Base-by-base conservation (phyloP, 768 basidiomycete species). In the Coprinopsis cinerea region DNA sequence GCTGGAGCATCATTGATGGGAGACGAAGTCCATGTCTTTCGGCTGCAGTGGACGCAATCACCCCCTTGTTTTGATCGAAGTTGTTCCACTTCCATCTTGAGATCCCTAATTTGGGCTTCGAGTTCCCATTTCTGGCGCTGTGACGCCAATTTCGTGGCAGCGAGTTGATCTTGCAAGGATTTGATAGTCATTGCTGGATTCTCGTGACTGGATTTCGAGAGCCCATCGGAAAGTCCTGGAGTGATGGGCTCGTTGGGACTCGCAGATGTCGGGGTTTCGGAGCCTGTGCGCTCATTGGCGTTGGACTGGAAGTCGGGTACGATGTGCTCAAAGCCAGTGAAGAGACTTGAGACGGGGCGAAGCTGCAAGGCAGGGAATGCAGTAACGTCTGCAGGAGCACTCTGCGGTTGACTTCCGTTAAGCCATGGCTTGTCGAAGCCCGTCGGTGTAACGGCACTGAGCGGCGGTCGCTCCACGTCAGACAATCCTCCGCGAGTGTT, bases 111-210 rank as follows among this genome's bases (percentile, higher is more conserved):
- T 60, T 86, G 84, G 11, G 78, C 76, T 59, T 86, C 86, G 44
- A 91, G 67, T 59, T 89, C 88, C 82, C 77, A 81, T 44, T 88
- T 75, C 51, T 85, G 82, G 50, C 72, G 76, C 58, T 87, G 83
- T 83, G 84, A 88, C 18, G 76, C 77, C 55, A 75, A 74, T 47
- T 82, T 80, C 22, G 81, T 66, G 7, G 70, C 68, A 30, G 66
- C 58, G 30, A 88, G 68, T 61, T 87, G 80, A 26, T 85, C 79
- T 58, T 82, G 85, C 28, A 87, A 64, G 17, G 72, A 66, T 52
- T 72, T 71, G 32, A 85, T 70, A 25, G 76, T 63, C 20, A 70
- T 55, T 39, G 43, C 14, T 6, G 26, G 44, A 17, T n/a, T 22
- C 7, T 37, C 44, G 15, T n/a, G 5, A 10, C 34, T 45, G 11